Evolutionary conservation across 805 yeast genomes (phyloP).

Genomic region (Torulaspora microellipsoides): DNA sequence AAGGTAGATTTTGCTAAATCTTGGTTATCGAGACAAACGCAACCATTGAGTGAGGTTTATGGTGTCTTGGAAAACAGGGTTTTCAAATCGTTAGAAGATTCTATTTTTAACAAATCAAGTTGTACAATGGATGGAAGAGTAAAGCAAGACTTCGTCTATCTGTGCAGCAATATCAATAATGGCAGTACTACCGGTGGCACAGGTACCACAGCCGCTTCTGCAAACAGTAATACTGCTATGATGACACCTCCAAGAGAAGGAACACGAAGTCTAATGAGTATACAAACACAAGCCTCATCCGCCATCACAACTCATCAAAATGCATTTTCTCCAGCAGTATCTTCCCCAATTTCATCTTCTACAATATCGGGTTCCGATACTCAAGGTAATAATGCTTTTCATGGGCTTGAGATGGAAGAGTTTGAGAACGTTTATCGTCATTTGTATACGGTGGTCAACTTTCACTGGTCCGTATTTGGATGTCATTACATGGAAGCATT

Average conservation of each 20-base stretch:
- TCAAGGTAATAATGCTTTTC: slow-evolving; percentile 4
- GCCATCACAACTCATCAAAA: neutral
- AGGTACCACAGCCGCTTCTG: slow-evolving; percentile 3
- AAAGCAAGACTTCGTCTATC: slow-evolving; percentile 32
- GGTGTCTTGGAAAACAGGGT: slow-evolving; percentile 67
- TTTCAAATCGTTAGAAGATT: slow-evolving; percentile 45
- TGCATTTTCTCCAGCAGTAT: slow-evolving; percentile 1
- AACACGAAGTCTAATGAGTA: neutral
- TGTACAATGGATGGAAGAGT: slow-evolving; percentile 33
- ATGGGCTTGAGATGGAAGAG: slow-evolving; percentile 41
- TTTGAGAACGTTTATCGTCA: slow-evolving; percentile 54
- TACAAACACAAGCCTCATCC: slow-evolving; percentile 1
- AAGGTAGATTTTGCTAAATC: slow-evolving; percentile 55
- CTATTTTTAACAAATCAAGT: slow-evolving; percentile 33
- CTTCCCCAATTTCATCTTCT: slow-evolving; percentile 1
- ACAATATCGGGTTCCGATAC: slow-evolving; percentile 5
- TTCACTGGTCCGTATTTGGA: slow-evolving; percentile 84
- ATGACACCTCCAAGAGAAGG: slow-evolving; percentile 10
- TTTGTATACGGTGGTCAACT: slow-evolving; percentile 60
- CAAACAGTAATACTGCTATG: slow-evolving; percentile 4
- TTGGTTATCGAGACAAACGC: slow-evolving; percentile 83
- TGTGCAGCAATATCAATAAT: slow-evolving; percentile 21
- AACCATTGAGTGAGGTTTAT: slow-evolving; percentile 74
- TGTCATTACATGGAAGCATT: slow-evolving; percentile 51
- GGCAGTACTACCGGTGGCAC: slow-evolving; percentile 5